A percentile compares a stretch with the other conserved stretches of the same genome.
phyloP scores from a whole-genome alignment of 2,329 filamentous ascomycete species.

The Diplodia sapinea region DNA sequence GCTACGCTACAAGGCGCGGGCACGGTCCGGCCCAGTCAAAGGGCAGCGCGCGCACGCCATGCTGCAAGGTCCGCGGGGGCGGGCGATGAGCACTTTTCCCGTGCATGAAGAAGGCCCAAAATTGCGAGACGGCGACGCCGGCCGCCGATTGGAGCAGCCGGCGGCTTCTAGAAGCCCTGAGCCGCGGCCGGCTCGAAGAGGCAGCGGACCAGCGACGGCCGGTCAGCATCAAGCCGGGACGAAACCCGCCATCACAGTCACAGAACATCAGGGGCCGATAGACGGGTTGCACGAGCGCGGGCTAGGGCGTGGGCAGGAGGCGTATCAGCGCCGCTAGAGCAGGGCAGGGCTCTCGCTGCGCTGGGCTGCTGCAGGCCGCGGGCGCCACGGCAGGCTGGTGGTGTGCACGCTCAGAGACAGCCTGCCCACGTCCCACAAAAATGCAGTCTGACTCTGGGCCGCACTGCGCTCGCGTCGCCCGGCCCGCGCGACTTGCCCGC shows the following conservation, averaged over 20 bases:
- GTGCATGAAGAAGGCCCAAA: slow-evolving; percentile 26
- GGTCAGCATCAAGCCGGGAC: slow-evolving; percentile 25
- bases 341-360: slow-evolving; percentile 19
- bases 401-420: slow-evolving; percentile 26
- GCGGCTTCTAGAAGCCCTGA: slow-evolving; percentile 20
- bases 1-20: background rate
- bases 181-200: no score
- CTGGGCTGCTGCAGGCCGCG: slow-evolving; percentile 15
- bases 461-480: slow-evolving; percentile 24
- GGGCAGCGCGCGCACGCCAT: slow-evolving; percentile 11
- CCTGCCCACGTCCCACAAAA: slow-evolving; percentile 29
- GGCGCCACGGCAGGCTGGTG: slow-evolving; percentile 22
- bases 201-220: slow-evolving; percentile 21
- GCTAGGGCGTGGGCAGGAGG: slow-evolving; percentile 19
- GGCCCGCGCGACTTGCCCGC: slow-evolving; percentile 29
- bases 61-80: slow-evolving; percentile 18
- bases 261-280: slow-evolving; percentile 18
- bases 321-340: slow-evolving; percentile 13
- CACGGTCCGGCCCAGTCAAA: slow-evolving; percentile 9
- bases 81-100: slow-evolving; percentile 12
- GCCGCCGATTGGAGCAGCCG: no score
- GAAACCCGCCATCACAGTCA: slow-evolving; percentile 29
- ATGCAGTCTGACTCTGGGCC: slow-evolving; percentile 29
- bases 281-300: slow-evolving; percentile 17
- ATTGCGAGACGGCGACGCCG: slow-evolving; percentile 15